Evolutionary conservation across 495 filamentous ascomycete genomes (phyloP), one percentile per base, ranked within the genome.

Genomic region (Astrothelium subdiscretum): DNA sequence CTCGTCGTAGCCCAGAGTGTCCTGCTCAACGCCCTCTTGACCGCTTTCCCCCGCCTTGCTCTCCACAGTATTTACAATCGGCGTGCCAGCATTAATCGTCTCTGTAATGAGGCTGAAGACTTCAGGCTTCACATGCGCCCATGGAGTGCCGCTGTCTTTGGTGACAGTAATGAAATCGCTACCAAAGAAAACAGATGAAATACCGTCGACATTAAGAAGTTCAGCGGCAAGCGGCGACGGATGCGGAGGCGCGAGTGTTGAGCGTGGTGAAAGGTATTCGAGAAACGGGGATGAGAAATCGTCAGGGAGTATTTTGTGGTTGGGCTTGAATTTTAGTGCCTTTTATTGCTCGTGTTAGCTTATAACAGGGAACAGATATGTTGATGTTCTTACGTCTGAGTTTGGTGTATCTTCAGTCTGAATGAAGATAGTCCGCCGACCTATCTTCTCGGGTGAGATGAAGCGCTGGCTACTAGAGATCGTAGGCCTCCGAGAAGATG

Each of bases 331-430:
- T 78, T 98, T 97, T 62, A 98, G 82, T 3, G 85, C 84, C 83
- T 86, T 63, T 1, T 24, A 13, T 42, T 40, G n/a, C 32, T 29
- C 15, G 22, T 59, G 24, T 52, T 22, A 60, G 38, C 22, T 31
- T 6, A 42, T 57, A 2, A 58, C 42, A 22, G 20, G 20, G 15
- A 27, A 0, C 2, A 24, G 26, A 29, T 27, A 3, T 11, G 10
- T 5, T 11, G 48, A 54, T 15, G 59, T 2, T 15, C 80, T 71
- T 74, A 86, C 92, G 78, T 96, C 89, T 1, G 83, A 78, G 74
- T 97, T 97, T 15, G 94, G 95, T 10, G 95, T 98, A 57, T 78
- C 81, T 62, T 96, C 94, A 1, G 94, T 98, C 77, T 97, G 94
- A 66, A 98, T 98, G 78, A 97, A 98, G 71, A 97, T 92, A 13